phyloP scores from a whole-genome alignment of 495 filamentous ascomycete species.

The Copromyces sp. region DNA sequence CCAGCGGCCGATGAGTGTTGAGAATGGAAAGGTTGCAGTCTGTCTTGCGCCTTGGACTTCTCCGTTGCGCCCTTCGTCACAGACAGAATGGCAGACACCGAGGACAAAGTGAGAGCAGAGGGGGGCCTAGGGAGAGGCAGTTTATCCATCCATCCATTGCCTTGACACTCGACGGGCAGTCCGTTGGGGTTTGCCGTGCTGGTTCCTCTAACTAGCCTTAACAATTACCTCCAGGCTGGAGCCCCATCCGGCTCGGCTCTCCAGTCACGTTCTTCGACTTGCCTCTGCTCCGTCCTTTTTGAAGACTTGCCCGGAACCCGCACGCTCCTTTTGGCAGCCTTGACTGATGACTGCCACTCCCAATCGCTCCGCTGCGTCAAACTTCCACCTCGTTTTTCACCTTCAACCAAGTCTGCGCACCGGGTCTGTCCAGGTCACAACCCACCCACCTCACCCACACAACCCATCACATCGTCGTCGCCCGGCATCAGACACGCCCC shows the following conservation, averaged over 20 bases:
- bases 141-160: not conserved
- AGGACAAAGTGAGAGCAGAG: not conserved
- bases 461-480: not conserved
- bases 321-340: constrained; percentile 18
- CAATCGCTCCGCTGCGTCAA: not conserved
- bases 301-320: constrained; percentile 6
- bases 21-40: constrained; percentile 8
- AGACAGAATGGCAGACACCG: not conserved
- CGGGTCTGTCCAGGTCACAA: not conserved
- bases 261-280: constrained; percentile 5
- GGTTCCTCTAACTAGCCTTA: constrained; percentile 1
- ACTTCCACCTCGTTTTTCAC: constrained; percentile 6
- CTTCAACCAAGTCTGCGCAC: not conserved
- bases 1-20: not conserved
- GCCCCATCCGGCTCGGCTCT: constrained; percentile 16
- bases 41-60: not conserved
- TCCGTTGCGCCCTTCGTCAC: not conserved
- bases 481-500: not conserved
- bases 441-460: not conserved
- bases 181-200: not conserved
- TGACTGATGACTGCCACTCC: not conserved
- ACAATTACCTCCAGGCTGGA: constrained; percentile 2
- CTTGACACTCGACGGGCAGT: not conserved
- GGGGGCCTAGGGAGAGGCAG: too few relatives aligned
- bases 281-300: not conserved